phyloP scores from a whole-genome alignment of 345 rosid genomes.

The Psidium friedrichsthalianum region DNA sequence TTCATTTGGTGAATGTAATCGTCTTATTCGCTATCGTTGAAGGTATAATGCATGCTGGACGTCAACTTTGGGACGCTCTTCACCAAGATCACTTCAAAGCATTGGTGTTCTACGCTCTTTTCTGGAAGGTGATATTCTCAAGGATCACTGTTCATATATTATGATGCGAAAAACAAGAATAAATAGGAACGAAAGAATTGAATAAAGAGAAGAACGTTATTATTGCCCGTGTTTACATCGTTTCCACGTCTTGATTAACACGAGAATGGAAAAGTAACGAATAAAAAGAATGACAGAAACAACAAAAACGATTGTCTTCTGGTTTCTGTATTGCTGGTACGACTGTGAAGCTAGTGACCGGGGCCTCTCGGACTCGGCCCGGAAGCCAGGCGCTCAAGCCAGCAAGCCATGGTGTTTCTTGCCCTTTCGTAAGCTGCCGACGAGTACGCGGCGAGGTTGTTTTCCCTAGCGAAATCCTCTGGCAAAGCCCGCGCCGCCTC shows the following conservation, averaged over 20 bases:
- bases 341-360: not conserved
- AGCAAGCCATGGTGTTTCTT: not conserved
- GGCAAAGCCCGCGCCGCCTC: slow-evolving; percentile 28
- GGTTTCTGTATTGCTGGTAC: not conserved
- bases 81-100: not conserved
- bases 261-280: not conserved
- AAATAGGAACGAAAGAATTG: not conserved
- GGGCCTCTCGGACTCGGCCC: slow-evolving; percentile 6
- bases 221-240: not conserved
- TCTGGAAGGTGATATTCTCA: not conserved
- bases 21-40: not conserved
- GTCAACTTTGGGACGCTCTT: not conserved
- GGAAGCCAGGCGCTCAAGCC: slow-evolving; percentile 4
- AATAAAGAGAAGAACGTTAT: not conserved
- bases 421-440: slow-evolving; percentile 10
- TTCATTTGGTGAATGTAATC: not conserved
- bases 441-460: not conserved
- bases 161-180: not conserved
- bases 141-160: not conserved
- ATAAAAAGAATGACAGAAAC: not conserved
- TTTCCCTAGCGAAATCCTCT: slow-evolving; percentile 10
- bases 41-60: not conserved
- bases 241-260: not conserved
- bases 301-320: not conserved
- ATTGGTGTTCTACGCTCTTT: not conserved